Evolutionary conservation across 345 rosid genomes (phyloP).

Genomic region (Luvunga scandens): DNA sequence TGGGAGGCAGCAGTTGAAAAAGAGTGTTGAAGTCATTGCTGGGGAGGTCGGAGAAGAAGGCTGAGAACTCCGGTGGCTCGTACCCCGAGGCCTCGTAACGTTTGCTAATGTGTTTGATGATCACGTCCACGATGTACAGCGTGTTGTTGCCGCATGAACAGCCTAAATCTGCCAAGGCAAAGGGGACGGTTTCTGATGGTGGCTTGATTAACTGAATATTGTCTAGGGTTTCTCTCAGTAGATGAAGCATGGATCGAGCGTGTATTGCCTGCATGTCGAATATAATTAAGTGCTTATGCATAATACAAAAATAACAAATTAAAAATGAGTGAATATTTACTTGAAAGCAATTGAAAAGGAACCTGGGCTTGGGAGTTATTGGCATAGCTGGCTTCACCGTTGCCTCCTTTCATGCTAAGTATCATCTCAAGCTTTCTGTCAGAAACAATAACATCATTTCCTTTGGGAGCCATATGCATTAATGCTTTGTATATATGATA

Average conservation of each 20-base stretch:
- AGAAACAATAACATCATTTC: conserved; percentile 62
- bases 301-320: background rate
- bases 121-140: conserved; percentile 56
- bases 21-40: conserved; percentile 95
- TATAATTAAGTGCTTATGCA: background rate
- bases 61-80: conserved; percentile 74
- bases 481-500: background rate
- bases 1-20: conserved; percentile 81
- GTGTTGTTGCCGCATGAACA: conserved; percentile 87
- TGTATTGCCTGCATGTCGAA: conserved; percentile 61
- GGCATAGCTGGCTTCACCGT: conserved; percentile 89
- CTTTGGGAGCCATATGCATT: conserved; percentile 46
- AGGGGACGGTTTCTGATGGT: conserved; percentile 48
- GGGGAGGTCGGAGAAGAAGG: conserved; percentile 90
- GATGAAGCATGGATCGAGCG: conserved; percentile 88
- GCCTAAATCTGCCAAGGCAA: conserved; percentile 86
- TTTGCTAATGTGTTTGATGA: conserved; percentile 76
- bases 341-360: background rate
- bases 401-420: conserved; percentile 95
- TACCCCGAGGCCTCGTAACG: conserved; percentile 53
- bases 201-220: conserved; percentile 37
- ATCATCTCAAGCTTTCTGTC: conserved; percentile 73
- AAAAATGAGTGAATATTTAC: too few species aligned
- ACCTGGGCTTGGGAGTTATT: conserved; percentile 99
- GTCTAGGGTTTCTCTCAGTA: conserved; percentile 84